Evolutionary conservation across 2,329 filamentous ascomycete genomes (phyloP).

Genomic region (Pseudogymnoascus sp.): DNA sequence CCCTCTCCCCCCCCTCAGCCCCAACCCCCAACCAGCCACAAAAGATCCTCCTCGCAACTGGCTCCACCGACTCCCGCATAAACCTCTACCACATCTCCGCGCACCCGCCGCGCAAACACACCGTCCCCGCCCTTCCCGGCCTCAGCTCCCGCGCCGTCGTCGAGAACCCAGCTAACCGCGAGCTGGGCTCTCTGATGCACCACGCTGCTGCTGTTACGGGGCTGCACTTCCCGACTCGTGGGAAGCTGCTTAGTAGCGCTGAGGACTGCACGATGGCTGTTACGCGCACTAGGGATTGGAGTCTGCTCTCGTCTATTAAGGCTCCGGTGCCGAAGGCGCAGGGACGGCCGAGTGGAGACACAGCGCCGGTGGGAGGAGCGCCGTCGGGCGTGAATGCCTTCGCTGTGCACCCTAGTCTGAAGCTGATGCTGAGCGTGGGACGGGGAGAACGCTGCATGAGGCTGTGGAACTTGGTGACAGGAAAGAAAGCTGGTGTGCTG

Average conservation of each 20-base stretch:
- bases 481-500: conserved; percentile 87
- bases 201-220: conserved; percentile 76
- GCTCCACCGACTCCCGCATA: conserved; percentile 87
- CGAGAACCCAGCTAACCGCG: conserved; percentile 79
- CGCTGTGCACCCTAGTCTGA: conserved; percentile 91
- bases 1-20: conserved; percentile 68
- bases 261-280: conserved; percentile 91
- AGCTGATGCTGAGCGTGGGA: conserved; percentile 89
- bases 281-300: conserved; percentile 82
- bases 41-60: conserved; percentile 83
- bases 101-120: conserved; percentile 51
- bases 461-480: conserved; percentile 93
- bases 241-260: conserved; percentile 78
- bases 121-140: conserved; percentile 53
- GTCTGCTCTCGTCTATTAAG: conserved; percentile 78
- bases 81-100: conserved; percentile 87
- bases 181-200: conserved; percentile 79
- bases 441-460: conserved; percentile 87
- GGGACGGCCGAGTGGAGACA: conserved; percentile 82
- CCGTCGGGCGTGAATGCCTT: conserved; percentile 92
- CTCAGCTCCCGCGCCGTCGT: conserved; percentile 65
- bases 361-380: conserved; percentile 69
- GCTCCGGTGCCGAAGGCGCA: conserved; percentile 73
- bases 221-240: conserved; percentile 73
- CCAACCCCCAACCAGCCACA: conserved; percentile 54